phyloP scores from a whole-genome alignment of 2,329 filamentous ascomycete genomes.

The Pseudogymnoascus sp. region DNA sequence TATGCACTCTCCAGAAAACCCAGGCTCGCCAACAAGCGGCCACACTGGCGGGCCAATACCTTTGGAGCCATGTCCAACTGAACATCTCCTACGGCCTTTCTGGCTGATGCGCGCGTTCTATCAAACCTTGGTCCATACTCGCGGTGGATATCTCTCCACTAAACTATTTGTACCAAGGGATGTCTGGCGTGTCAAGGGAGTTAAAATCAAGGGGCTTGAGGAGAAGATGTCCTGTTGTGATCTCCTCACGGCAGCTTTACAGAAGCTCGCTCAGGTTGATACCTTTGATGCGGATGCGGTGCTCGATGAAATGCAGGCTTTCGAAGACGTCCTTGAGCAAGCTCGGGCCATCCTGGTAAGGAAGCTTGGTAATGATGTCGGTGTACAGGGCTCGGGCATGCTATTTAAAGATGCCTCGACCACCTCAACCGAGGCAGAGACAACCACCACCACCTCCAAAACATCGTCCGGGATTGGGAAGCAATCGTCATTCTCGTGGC shows the following conservation, averaged over 20 bases:
- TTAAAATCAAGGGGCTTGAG: slow-evolving; percentile 84
- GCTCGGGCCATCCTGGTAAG: slow-evolving; percentile 68
- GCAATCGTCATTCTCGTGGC: slow-evolving; percentile 76
- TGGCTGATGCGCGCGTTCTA: slow-evolving; percentile 96
- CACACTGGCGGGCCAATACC: slow-evolving; percentile 60
- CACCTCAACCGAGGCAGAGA: slow-evolving; percentile 33
- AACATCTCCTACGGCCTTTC: slow-evolving; percentile 84
- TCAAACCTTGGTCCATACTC: slow-evolving; percentile 82
- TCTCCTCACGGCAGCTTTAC: slow-evolving; percentile 75
- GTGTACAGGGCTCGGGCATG: slow-evolving; percentile 61
- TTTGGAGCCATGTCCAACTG: slow-evolving; percentile 84
- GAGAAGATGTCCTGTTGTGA: slow-evolving; percentile 93
- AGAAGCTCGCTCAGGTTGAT: slow-evolving; percentile 76
- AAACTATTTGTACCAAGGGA: slow-evolving; percentile 88
- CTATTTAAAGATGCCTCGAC: slow-evolving; percentile 64
- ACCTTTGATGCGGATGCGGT: slow-evolving; percentile 86
- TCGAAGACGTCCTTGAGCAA: slow-evolving; percentile 80
- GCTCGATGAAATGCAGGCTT: slow-evolving; percentile 83
- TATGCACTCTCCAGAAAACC: slow-evolving; percentile 58
- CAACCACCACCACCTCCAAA: slow-evolving; percentile 35
- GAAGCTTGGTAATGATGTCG: slow-evolving; percentile 89
- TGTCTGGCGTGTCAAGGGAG: slow-evolving; percentile 87
- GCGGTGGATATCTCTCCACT: slow-evolving; percentile 84
- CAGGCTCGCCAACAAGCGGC: slow-evolving; percentile 57
- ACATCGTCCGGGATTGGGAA: slow-evolving; percentile 61